These are phyloP conservation scores for Colletotrichum eremochloae DNA, from an alignment of 2,329 filamentous ascomycete genomes.

Conservation along the genomic window DNA sequence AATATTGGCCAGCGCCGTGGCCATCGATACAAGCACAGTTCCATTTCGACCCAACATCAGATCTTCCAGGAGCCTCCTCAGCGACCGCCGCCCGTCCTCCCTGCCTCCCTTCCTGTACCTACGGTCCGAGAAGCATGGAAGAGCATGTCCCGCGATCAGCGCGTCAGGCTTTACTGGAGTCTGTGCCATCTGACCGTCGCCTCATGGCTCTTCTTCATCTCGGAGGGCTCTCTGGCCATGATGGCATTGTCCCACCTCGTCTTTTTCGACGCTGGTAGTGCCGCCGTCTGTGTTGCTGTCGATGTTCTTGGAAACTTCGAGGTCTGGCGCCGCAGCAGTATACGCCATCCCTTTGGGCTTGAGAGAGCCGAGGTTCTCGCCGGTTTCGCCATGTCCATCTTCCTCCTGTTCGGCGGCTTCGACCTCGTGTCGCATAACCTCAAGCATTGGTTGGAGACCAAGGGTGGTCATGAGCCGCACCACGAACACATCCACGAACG, in stretches of 20 bases:
- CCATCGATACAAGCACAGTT: conserved; percentile 98
- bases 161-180: conserved; percentile 87
- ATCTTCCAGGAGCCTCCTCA: conserved; percentile 94
- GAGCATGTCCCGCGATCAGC: conserved; percentile 92
- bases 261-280: conserved; percentile 94
- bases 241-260: conserved; percentile 93
- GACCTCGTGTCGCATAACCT: conserved; percentile 95
- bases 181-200: conserved; percentile 88
- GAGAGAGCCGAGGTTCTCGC: conserved; percentile 94
- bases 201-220: conserved; percentile 86
- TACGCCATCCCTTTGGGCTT: conserved; percentile 93
- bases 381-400: conserved; percentile 95
- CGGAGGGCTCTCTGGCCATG: conserved; percentile 88
- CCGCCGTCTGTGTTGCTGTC: conserved; percentile 89
- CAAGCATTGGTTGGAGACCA: conserved; percentile 87
- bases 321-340: conserved; percentile 93
- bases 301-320: conserved; percentile 97
- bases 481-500: conserved; percentile 75
- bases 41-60: conserved; percentile 88
- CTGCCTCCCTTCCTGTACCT: conserved; percentile 91
- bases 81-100: conserved; percentile 87
- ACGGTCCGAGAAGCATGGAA: conserved; percentile 89
- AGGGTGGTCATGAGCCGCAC: conserved; percentile 80
- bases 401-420: conserved; percentile 96
- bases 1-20: conserved; percentile 92